Percentiles rank a stretch among this genome's conserved stretches.
Evolutionary conservation across 345 rosid species (phyloP).

Genomic region (Boechera stricta): DNA sequence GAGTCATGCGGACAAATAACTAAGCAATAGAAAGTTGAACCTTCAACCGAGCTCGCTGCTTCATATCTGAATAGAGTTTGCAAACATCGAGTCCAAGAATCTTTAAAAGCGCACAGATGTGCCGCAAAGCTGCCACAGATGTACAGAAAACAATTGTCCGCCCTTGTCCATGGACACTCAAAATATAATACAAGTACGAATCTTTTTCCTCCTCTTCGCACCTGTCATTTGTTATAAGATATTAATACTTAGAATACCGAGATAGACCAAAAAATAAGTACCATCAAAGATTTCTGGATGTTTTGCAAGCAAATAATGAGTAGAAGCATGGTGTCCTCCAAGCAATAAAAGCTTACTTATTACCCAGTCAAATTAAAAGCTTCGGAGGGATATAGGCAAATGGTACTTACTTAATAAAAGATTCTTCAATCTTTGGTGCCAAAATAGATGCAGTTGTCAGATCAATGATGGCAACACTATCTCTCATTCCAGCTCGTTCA

Average conservation of each 20-base stretch:
- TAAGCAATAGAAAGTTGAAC: conserved; percentile 43
- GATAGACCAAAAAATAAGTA: conserved; percentile 27
- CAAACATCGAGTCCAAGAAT: conserved; percentile 77
- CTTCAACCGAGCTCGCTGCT: conserved; percentile 96
- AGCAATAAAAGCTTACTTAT: conserved; percentile 1
- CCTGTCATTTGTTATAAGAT: conserved; percentile 51
- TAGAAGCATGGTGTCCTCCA: conserved; percentile 18
- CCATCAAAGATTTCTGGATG: conserved; percentile 13
- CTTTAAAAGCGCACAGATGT: conserved; percentile 72
- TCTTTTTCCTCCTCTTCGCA: conserved; percentile 94
- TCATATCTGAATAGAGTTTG: conserved; percentile 92
- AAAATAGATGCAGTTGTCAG: conserved; percentile 78
- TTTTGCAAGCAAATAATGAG: conserved; percentile 24
- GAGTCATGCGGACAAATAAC: conserved; percentile 3
- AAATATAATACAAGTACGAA: conserved; percentile 78
- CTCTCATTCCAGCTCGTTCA: conserved; percentile 88
- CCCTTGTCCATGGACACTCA: conserved; percentile 93
- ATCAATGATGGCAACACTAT: conserved; percentile 84
- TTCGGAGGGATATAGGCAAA: not conserved
- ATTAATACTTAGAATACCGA: conserved; percentile 29
- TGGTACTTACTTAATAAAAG: conserved; percentile 43
- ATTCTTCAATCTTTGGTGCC: conserved; percentile 85
- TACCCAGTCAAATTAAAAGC: conserved; percentile 5
- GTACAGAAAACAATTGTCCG: conserved; percentile 95
- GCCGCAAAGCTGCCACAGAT: conserved; percentile 93